A percentile compares a stretch with the other conserved stretches of the same genome.
Evolutionary conservation across 495 filamentous ascomycete species (phyloP).

Genomic region (Xylaria acuta): DNA sequence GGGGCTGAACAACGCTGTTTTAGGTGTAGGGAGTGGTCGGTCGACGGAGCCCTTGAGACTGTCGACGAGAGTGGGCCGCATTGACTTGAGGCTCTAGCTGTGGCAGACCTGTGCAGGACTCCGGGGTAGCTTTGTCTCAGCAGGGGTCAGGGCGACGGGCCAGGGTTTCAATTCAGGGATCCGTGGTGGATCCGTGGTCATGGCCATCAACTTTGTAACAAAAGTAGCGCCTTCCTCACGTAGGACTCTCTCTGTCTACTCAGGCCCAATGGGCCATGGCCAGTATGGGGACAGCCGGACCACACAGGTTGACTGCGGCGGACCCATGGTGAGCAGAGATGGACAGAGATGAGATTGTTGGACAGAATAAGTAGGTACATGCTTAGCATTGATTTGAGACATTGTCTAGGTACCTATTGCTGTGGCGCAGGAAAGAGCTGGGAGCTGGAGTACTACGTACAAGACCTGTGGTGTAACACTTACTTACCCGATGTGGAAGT

Average conservation of each 20-base stretch:
- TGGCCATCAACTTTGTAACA: conserved; percentile 39
- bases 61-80: conserved; percentile 21
- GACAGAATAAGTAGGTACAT: no score
- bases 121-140: conserved; percentile 36
- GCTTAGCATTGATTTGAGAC: background rate
- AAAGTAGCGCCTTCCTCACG: conserved; percentile 28
- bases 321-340: no score
- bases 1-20: background rate
- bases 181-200: conserved; percentile 39
- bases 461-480: background rate
- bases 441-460: no score
- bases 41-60: conserved; percentile 1
- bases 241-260: background rate
- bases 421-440: background rate
- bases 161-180: conserved; percentile 58
- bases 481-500: conserved; percentile 5
- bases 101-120: conserved; percentile 30
- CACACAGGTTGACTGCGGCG: no score
- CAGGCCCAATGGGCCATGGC: background rate
- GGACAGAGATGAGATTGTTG: background rate
- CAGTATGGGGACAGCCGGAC: background rate
- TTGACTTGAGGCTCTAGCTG: conserved; percentile 35
- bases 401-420: background rate
- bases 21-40: background rate
- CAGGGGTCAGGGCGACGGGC: conserved; percentile 53